A percentile compares a stretch with the other conserved stretches of the same genome.
These are phyloP conservation scores for Pyrenochaeta sp. DNA, from an alignment of 2,329 filamentous ascomycete genomes.

Conservation along the genomic window DNA sequence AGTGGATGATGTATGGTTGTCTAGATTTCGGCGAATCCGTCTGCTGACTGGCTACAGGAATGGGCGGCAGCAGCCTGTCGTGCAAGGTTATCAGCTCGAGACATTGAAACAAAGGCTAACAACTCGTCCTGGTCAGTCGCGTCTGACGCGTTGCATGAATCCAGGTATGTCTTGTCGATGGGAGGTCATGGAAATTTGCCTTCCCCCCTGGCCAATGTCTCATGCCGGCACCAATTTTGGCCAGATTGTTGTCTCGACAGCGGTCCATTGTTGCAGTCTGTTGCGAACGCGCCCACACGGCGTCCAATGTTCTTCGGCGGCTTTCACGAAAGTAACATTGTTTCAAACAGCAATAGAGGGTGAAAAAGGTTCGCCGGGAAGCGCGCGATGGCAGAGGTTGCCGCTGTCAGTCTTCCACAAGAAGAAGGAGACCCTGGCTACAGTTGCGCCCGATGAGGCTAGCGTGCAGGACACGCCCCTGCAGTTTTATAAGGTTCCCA, in stretches of 20 bases:
- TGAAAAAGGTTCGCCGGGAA: neutral
- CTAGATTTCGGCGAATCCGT: too few relatives aligned
- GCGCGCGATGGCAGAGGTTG: constrained; percentile 4
- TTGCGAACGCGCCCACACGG: neutral
- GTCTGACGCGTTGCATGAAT: neutral
- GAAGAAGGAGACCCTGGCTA: constrained; percentile 13
- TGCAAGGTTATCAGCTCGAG: neutral
- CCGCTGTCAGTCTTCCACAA: constrained; percentile 9
- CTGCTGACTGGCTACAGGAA: too few relatives aligned
- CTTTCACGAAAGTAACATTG: neutral
- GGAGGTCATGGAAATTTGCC: neutral
- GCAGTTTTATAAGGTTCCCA: constrained; percentile 14
- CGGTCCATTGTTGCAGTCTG: constrained; percentile 15
- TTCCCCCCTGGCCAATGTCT: neutral
- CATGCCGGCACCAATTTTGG: constrained; percentile 6
- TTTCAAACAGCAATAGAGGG: constrained; percentile 1
- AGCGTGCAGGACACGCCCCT: constrained; percentile 16
- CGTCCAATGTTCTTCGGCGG: neutral
- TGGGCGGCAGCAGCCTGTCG: neutral
- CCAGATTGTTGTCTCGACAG: constrained; percentile 22
- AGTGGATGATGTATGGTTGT: too few relatives aligned
- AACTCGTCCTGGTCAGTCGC: neutral
- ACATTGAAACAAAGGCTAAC: neutral
- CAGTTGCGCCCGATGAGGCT: constrained; percentile 21
- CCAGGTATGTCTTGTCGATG: constrained; percentile 1